A percentile compares a stretch with the other conserved stretches of the same genome.
These are phyloP conservation scores for Monosporascus sp. DNA, from an alignment of 2,329 filamentous ascomycete species.

Conservation along the genomic window DNA sequence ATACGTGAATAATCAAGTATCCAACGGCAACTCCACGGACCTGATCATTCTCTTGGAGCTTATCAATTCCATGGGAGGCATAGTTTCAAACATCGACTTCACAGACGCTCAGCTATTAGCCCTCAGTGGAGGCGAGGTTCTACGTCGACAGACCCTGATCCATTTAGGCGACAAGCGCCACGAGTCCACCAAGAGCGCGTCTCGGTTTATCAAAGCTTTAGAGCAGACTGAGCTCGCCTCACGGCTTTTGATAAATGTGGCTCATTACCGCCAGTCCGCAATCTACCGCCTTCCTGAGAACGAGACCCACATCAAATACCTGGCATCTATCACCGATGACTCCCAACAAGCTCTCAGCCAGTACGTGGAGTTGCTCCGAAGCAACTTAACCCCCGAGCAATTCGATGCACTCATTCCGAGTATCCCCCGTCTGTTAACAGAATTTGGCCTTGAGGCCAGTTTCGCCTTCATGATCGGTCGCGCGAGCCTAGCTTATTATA, in stretches of 20 bases:
- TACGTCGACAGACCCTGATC: conserved; percentile 75
- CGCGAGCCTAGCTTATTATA: conserved; percentile 63
- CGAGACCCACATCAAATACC: conserved; percentile 78
- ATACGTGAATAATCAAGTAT: conserved; percentile 82
- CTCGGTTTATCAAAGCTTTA: conserved; percentile 73
- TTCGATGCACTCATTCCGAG: conserved; percentile 77
- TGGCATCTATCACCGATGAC: conserved; percentile 85
- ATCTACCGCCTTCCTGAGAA: conserved; percentile 67
- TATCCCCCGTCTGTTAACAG: conserved; percentile 65
- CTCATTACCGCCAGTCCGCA: conserved; percentile 84
- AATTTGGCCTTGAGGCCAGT: conserved; percentile 73
- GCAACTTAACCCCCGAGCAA: conserved; percentile 66
- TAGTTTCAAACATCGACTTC: conserved; percentile 79
- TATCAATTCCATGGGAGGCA: conserved; percentile 87
- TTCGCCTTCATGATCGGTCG: conserved; percentile 83
- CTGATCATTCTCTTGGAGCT: conserved; percentile 88
- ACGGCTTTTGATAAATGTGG: conserved; percentile 81
- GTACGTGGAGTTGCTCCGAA: conserved; percentile 83
- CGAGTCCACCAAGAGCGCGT: conserved; percentile 67
- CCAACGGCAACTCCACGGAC: conserved; percentile 78
- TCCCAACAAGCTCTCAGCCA: conserved; percentile 80
- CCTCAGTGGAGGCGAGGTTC: conserved; percentile 77
- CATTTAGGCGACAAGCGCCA: conserved; percentile 78
- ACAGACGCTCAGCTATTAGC: conserved; percentile 82
- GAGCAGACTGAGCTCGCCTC: conserved; percentile 73